phyloP scores from a whole-genome alignment of 371 early-diverging fungal genomes.

The Rhizopus delemar region DNA sequence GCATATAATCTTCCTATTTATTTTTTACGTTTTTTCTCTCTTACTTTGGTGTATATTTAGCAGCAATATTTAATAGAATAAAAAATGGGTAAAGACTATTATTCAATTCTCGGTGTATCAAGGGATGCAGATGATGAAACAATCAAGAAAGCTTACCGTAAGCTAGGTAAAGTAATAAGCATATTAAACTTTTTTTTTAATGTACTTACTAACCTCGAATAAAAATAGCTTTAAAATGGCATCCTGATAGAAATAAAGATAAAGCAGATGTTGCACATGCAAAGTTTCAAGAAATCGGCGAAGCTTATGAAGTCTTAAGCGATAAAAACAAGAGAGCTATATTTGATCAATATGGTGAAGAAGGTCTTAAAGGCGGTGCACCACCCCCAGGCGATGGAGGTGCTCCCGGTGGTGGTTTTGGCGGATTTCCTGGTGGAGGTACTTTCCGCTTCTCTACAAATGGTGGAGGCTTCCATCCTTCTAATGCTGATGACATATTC shows the following conservation, averaged over 20 bases:
- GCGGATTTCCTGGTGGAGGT: slow-evolving; percentile 45
- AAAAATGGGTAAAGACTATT: slow-evolving; percentile 89
- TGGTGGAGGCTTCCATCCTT: slow-evolving; percentile 70
- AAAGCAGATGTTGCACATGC: slow-evolving; percentile 29
- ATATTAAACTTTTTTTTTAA: neutral
- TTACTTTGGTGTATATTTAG: slow-evolving; percentile 5
- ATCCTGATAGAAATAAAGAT: slow-evolving; percentile 56
- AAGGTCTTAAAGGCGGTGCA: slow-evolving; percentile 75
- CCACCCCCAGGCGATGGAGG: slow-evolving; percentile 20
- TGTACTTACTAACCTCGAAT: neutral
- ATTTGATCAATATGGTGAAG: slow-evolving; percentile 91
- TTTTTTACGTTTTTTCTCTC: slow-evolving; percentile 5
- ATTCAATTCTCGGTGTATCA: slow-evolving; percentile 75
- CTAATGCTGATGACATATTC: slow-evolving; percentile 92
- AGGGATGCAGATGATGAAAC: slow-evolving; percentile 83
- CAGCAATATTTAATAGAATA: neutral
- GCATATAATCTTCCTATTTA: neutral
- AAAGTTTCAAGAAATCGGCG: slow-evolving; percentile 66
- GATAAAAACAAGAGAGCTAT: slow-evolving; percentile 86
- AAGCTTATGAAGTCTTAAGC: slow-evolving; percentile 97
- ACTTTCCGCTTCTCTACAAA: slow-evolving; percentile 41
- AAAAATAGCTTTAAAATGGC: slow-evolving; percentile 48
- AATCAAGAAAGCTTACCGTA: slow-evolving; percentile 92
- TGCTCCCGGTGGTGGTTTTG: slow-evolving; percentile 18
- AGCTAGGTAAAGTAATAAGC: slow-evolving; percentile 49